A percentile compares a stretch with the other conserved stretches of the same genome.
Conservation (phyloP, 2,329 filamentous ascomycete species). For the Trichophaea hybrida region DNA sequence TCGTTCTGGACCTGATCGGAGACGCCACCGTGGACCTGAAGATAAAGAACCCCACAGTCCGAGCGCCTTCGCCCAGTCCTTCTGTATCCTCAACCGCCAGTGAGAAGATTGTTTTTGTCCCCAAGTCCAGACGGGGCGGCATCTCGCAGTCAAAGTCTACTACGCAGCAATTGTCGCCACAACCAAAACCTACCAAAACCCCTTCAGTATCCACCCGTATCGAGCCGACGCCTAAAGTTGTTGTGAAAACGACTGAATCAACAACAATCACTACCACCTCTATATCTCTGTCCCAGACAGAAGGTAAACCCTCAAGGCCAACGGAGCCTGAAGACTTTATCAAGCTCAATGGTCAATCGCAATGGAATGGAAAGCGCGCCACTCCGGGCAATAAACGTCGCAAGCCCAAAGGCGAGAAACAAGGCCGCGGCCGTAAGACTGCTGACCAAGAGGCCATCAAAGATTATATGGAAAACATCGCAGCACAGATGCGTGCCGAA, state of each 20-base stretch:
- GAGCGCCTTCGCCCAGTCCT: constrained; percentile 3
- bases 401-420: background rate
- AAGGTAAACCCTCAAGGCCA: background rate
- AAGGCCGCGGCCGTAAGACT: background rate
- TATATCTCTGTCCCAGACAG: background rate
- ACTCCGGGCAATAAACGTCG: constrained; percentile 7
- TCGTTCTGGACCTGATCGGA: background rate
- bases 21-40: background rate
- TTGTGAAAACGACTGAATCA: background rate
- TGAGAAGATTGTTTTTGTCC: constrained; percentile 23
- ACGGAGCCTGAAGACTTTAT: background rate
- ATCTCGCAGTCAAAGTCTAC: background rate
- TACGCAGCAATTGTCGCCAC: no score
- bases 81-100: constrained; percentile 5
- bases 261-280: background rate
- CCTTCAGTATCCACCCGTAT: background rate
- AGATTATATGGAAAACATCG: constrained; percentile 55
- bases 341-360: background rate
- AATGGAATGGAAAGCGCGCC: background rate
- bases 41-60: background rate
- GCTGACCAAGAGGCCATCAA: constrained; percentile 40
- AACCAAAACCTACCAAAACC: background rate
- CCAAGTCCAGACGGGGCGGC: constrained; percentile 3
- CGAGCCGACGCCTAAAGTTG: background rate
- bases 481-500: constrained; percentile 34